A percentile compares a stretch with the other conserved stretches of the same genome.
Conservation (phyloP, 31 red algal genomes). For the Bonnemaisonia californica region DNA sequence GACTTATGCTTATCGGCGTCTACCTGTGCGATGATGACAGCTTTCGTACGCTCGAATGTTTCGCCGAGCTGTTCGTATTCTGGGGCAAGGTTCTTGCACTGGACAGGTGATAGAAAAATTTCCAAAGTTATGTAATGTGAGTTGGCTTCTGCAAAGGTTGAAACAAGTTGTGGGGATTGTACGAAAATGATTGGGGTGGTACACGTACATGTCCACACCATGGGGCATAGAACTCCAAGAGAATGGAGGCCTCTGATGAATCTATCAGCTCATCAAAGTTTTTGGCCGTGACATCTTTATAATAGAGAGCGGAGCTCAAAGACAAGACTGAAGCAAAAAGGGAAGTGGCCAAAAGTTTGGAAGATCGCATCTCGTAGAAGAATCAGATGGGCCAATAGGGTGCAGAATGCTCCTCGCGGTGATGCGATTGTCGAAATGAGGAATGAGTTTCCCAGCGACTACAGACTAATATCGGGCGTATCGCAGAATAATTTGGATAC, state of each 20-base stretch:
- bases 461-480: too few relatives aligned
- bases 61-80: slow-evolving; percentile 61
- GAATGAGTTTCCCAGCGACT: not conserved
- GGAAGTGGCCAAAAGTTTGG: not conserved
- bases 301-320: slow-evolving; percentile 29
- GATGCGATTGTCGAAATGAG: not conserved
- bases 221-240: slow-evolving; percentile 87
- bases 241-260: slow-evolving; percentile 62
- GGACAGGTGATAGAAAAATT: not conserved
- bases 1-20: slow-evolving; percentile 79
- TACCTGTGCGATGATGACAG: slow-evolving; percentile 79
- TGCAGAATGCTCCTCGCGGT: not conserved
- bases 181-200: not conserved
- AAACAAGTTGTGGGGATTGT: not conserved
- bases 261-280: slow-evolving; percentile 76
- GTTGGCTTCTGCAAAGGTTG: not conserved
- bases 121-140: not conserved
- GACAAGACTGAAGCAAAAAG: slow-evolving; percentile 21
- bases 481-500: too few relatives aligned
- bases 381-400: not conserved
- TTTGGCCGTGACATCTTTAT: slow-evolving; percentile 59
- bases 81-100: slow-evolving; percentile 72
- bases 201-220: slow-evolving; percentile 90
- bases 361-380: not conserved
- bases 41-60: slow-evolving; percentile 35